Base-by-base conservation (phyloP, 2,329 filamentous ascomycete genomes). In the Xylariaceae sp. region DNA sequence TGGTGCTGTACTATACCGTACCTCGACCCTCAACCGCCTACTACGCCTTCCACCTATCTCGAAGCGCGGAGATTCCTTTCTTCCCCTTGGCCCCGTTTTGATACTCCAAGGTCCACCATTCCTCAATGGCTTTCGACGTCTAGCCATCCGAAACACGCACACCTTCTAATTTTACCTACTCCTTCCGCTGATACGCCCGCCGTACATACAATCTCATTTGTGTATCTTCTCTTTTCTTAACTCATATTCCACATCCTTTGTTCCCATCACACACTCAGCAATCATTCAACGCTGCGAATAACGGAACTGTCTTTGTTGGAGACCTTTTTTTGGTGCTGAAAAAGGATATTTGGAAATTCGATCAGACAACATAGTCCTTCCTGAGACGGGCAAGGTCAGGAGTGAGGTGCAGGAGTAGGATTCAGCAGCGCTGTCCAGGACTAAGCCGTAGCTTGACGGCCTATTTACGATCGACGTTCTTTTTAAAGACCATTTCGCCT, bases 391-490 rank as follows among this genome's bases (percentile, higher is more conserved):
- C 57, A 55, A 57, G 55, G 59, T 58, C 60, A 59, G 62, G 58
- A 58, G 51, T 47, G 45, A 62, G 54, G 53, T 61, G 60, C 46
- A 64, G 63, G 65, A 65, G 61, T 61, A 72, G 77, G 77, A 80
- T 80, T 73, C 77, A 80, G 77, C 78, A 77, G 77, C 64, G 77
- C 77, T 80, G 77, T 79, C 76, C 77, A 70, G 57, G 48, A 60
- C 55, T 55, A 62, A 55, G 57, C 59, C 49, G 62, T 52, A 50
- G 53, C 58, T 61, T 53, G 52, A 45, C 53, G 55, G 43, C 53
- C 47, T 59, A 59, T 60, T 47, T 51, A 23, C 57, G 54, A 58
- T 57, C 63, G 50, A 47, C 49, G 45, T 67, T 62, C 58, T 57
- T 66, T 65, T 60, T 48, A 51, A 43, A 45, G 30, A 37, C 48